Evolutionary conservation across 2,329 filamentous ascomycete genomes (phyloP).

Genomic region (Pezicula carpinea): DNA sequence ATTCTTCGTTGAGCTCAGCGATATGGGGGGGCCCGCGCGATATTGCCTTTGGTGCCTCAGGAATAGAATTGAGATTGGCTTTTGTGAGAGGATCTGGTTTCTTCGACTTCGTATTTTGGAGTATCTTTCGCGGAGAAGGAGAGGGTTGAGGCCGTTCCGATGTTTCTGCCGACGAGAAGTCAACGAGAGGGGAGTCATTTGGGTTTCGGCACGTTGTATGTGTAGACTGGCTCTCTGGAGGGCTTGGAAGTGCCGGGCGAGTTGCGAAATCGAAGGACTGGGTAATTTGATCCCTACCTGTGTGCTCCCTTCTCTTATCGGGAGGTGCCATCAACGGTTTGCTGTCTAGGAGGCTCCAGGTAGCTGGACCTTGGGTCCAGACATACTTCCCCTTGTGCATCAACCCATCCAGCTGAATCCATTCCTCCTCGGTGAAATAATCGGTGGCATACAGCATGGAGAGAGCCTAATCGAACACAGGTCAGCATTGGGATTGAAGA

Average conservation of each 20-base stretch:
- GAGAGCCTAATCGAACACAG: slow-evolving; percentile 9
- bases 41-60: not conserved
- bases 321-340: slow-evolving; percentile 16
- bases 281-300: not conserved
- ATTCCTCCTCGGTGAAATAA: slow-evolving; percentile 27
- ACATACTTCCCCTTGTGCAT: slow-evolving; percentile 26
- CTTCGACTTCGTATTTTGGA: not conserved
- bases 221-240: not conserved
- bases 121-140: not conserved
- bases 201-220: too few species aligned
- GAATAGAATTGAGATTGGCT: not conserved
- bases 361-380: slow-evolving; percentile 20
- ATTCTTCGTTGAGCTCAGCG: slow-evolving; percentile 6
- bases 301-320: not conserved
- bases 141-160: not conserved
- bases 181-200: not conserved
- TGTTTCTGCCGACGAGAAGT: not conserved
- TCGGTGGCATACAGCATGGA: slow-evolving; percentile 22
- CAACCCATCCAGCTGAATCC: slow-evolving; percentile 22
- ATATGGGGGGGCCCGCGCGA: not conserved
- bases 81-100: not conserved
- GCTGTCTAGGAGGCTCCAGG: slow-evolving; percentile 15
- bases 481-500: not conserved
- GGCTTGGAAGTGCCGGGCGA: not conserved
- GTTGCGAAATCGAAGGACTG: not conserved